Base-by-base conservation (phyloP, 257 asterid genomes). In the Linaria vulgaris region DNA sequence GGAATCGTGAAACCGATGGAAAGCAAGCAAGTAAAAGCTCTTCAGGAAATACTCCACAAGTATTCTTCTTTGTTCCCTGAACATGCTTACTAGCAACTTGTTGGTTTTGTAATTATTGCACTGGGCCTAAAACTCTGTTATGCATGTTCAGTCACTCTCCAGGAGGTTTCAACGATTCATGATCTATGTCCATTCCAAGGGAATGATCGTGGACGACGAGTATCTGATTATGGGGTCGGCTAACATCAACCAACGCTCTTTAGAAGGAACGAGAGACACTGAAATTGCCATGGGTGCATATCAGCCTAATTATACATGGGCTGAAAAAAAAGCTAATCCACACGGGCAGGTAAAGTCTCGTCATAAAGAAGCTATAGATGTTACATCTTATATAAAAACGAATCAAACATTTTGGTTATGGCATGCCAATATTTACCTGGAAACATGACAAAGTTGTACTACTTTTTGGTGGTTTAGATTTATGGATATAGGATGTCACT, bases 401-500 rank as follows among this genome's bases (percentile, higher is more conserved):
- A 34, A 34, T 34, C 41, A 34, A 27, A 27, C 34, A 27, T 27
- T n/a, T n/a, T n/a, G n/a, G n/a, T n/a, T n/a, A n/a, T n/a, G n/a
- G 34, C 34, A 27, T 2, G 34, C 6, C 34, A 27, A 27, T 27
- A 27, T n/a, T n/a, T n/a, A n/a, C n/a, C n/a, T n/a, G n/a, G 6
- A 27, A 2, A 6, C 34, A 3, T 34, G 10, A 34, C 41, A 34
- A 34, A 34, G 34, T 27, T 34, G 3, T 30, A 30, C 3, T 34
- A 3, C 5, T 8, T n/a, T 57, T 15, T 62, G 27, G 37, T 12
- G 50, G 3, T 66, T 63, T 69, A 84, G 86, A 71, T 86, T 12
- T 74, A 79, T 21, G 85, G 91, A 24, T 86, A 79, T 59, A 76
- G 95, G 64, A 74, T 79, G 83, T 86, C 95, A 7, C 79, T 83